Conservation (phyloP, 228 moss, liverwort and hornwort genomes). For the Sphagnum fallax region DNA sequence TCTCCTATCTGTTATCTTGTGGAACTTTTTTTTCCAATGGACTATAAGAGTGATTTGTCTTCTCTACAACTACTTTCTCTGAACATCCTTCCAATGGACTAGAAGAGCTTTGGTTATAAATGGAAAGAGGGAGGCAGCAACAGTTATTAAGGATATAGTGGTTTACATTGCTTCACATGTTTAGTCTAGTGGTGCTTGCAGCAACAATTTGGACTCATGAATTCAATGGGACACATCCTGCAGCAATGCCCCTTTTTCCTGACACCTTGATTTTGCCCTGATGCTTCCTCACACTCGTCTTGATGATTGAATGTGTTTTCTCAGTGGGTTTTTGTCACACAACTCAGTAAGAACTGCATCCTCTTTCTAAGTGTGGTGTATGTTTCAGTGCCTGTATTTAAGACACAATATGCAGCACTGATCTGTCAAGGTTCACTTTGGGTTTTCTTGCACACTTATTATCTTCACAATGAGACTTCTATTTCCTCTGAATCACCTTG, state of each 20-base stretch:
- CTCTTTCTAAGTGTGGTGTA: constrained; percentile 84
- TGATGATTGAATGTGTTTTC: constrained; percentile 41
- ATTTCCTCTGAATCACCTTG: constrained; percentile 64
- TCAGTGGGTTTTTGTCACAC: constrained; percentile 25
- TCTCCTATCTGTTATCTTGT: too few relatives aligned
- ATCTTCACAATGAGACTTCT: constrained; percentile 65
- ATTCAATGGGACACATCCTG: constrained; percentile 52
- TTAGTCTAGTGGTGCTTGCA: constrained; percentile 83
- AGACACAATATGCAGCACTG: constrained; percentile 65
- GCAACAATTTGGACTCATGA: constrained; percentile 82
- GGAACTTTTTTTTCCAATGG: too few relatives aligned
- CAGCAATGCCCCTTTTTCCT: constrained; percentile 53
- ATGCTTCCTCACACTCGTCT: constrained; percentile 48
- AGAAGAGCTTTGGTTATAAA: constrained; percentile 70
- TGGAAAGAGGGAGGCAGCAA: constrained; percentile 67
- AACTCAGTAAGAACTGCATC: constrained; percentile 51
- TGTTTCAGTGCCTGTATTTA: constrained; percentile 79
- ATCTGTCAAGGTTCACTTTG: constrained; percentile 72
- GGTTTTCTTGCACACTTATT: constrained; percentile 61
- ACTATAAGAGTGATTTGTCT: too few relatives aligned
- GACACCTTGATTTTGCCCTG: constrained; percentile 56
- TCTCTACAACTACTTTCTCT: too few relatives aligned
- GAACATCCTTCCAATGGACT: too few relatives aligned
- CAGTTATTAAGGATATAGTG: constrained; percentile 79
- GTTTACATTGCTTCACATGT: constrained; percentile 68